These are phyloP conservation scores for Rhizopus arrhizus DNA, from an alignment of 371 early-diverging fungal species.

Conservation along the genomic window DNA sequence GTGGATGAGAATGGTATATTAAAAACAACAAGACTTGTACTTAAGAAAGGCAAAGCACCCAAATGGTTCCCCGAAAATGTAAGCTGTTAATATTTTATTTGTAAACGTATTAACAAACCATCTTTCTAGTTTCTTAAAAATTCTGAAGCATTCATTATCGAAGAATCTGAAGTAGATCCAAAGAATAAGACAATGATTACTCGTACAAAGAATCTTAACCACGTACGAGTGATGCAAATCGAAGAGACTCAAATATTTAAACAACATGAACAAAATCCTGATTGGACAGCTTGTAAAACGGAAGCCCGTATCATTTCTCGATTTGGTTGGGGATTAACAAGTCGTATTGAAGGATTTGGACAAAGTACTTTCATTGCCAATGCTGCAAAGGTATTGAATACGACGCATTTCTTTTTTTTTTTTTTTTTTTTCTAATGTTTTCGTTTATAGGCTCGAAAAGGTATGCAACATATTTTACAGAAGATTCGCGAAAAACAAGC, in stretches of 20 bases:
- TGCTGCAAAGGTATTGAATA: constrained; percentile 62
- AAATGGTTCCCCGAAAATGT: constrained; percentile 79
- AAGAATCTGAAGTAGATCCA: constrained; percentile 87
- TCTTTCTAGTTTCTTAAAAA: constrained; percentile 64
- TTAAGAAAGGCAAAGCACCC: constrained; percentile 86
- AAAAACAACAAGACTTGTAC: constrained; percentile 83
- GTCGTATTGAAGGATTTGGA: constrained; percentile 88
- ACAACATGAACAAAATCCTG: constrained; percentile 54
- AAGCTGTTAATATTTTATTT: constrained; percentile 2
- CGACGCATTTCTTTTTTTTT: background rate
- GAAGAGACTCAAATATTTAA: constrained; percentile 87
- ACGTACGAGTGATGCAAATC: constrained; percentile 89
- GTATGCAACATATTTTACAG: constrained; percentile 87
- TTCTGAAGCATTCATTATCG: constrained; percentile 81
- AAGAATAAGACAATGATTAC: constrained; percentile 76
- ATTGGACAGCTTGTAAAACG: constrained; percentile 77
- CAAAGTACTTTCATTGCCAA: constrained; percentile 83
- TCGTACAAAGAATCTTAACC: constrained; percentile 86
- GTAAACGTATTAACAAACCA: background rate
- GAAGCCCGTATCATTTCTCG: constrained; percentile 87
- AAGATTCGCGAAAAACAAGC: constrained; percentile 66
- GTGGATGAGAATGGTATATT: constrained; percentile 84
- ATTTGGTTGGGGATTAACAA: constrained; percentile 85
- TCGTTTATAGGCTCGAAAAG: constrained; percentile 72
- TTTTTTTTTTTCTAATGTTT: background rate